These are phyloP conservation scores for Nicotiana tabacum DNA, from an alignment of 257 asterid genomes.

Conservation along the genomic window DNA sequence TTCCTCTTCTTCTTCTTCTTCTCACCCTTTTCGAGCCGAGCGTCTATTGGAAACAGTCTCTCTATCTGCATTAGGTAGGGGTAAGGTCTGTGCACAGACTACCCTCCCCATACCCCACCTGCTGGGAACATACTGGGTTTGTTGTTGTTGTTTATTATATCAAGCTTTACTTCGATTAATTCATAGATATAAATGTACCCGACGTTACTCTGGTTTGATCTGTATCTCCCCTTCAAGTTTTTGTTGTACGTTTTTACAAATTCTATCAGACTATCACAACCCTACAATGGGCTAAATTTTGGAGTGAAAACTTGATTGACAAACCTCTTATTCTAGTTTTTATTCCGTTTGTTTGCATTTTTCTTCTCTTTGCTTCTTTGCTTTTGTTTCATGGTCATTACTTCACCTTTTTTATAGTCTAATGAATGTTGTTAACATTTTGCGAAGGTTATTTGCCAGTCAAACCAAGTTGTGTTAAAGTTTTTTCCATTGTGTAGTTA, in stretches of 20 bases:
- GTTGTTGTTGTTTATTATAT: too few relatives aligned
- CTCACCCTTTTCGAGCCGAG: too few relatives aligned
- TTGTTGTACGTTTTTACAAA: background rate
- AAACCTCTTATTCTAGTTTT: background rate
- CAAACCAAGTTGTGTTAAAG: background rate
- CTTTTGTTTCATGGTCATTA: background rate
- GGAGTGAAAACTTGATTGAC: background rate
- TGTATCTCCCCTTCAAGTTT: background rate
- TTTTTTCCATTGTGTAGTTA: slow-evolving; percentile 43
- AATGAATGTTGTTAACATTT: background rate
- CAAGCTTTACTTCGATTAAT: background rate
- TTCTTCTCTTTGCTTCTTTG: background rate
- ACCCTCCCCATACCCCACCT: too few relatives aligned
- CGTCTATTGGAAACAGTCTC: too few relatives aligned
- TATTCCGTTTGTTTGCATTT: background rate
- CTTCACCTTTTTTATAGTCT: background rate
- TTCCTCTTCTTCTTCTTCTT: too few relatives aligned
- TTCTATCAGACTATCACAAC: background rate
- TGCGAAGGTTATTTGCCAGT: background rate
- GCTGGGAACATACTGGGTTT: too few relatives aligned
- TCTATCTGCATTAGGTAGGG: too few relatives aligned
- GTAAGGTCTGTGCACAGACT: too few relatives aligned
- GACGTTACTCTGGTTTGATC: background rate
- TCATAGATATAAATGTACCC: background rate
- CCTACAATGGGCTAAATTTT: background rate